phyloP scores from a whole-genome alignment of 2,329 filamentous ascomycete genomes.

The Aspergillus sojae region DNA sequence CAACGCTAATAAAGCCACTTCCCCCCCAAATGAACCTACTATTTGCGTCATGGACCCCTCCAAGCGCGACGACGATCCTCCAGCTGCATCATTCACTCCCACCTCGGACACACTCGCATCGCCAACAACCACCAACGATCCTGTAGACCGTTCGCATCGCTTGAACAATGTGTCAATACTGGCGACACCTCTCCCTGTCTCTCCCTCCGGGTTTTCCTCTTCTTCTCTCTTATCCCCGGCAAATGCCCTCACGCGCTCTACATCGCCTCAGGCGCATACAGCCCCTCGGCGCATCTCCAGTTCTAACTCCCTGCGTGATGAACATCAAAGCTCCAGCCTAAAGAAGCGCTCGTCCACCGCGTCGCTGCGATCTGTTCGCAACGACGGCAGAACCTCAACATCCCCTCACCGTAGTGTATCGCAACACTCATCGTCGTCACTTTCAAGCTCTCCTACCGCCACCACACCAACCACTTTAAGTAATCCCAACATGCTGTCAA shows the following conservation, averaged over 20 bases:
- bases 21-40: conserved; percentile 20
- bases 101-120: conserved; percentile 17
- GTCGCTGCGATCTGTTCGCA: conserved; percentile 40
- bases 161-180: conserved; percentile 32
- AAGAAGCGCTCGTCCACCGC: conserved; percentile 42
- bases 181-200: conserved; percentile 29
- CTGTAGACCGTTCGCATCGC: conserved; percentile 25
- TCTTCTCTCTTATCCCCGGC: conserved; percentile 29
- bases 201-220: conserved; percentile 26
- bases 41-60: conserved; percentile 35
- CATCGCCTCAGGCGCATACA: conserved; percentile 21
- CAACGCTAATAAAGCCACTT: background rate
- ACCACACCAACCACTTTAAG: conserved; percentile 11
- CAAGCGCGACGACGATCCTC: conserved; percentile 29
- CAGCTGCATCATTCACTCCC: conserved; percentile 22
- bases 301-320: conserved; percentile 39
- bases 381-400: conserved; percentile 26
- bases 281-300: conserved; percentile 37
- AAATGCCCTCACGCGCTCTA: conserved; percentile 25
- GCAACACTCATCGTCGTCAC: conserved; percentile 36
- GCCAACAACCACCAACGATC: conserved; percentile 20
- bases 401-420: conserved; percentile 37
- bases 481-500: conserved; percentile 30
- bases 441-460: conserved; percentile 29
- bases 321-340: conserved; percentile 39